phyloP scores from a whole-genome alignment of 169 alveolate species.

The Eimeria praecox region DNA sequence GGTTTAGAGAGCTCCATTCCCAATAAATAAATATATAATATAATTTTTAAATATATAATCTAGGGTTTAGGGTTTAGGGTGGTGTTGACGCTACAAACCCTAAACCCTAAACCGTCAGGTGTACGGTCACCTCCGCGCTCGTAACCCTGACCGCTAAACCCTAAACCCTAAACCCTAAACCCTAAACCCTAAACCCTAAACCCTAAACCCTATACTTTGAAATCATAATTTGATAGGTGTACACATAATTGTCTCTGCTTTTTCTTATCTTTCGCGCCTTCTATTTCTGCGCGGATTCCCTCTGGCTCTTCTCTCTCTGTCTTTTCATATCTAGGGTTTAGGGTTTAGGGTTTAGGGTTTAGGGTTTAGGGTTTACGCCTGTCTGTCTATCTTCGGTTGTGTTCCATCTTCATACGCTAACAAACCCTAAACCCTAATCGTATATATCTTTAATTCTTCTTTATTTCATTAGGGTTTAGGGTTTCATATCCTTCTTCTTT shows the following conservation, averaged over 20 bases:
- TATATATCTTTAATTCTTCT: neutral
- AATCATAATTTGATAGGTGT: neutral
- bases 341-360: neutral
- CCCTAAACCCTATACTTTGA: conserved; percentile 9
- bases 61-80: neutral
- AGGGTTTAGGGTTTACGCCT: neutral
- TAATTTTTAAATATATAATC: neutral
- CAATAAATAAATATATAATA: neutral
- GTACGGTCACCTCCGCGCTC: conserved; percentile 2
- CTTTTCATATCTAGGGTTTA: neutral
- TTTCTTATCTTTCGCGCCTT: neutral
- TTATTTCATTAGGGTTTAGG: neutral
- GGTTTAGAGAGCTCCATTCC: neutral
- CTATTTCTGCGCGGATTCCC: neutral
- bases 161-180: conserved; percentile 37
- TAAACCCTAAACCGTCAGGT: conserved; percentile 2
- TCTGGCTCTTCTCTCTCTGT: neutral
- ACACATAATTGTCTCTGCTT: neutral
- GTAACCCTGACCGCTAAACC: conserved; percentile 4
- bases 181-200: conserved; percentile 37
- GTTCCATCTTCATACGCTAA: neutral
- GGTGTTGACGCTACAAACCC: neutral
- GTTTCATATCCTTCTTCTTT: neutral
- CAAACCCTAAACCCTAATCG: conserved; percentile 13
- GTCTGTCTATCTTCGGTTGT: neutral